Evolutionary conservation across 495 filamentous ascomycete genomes (phyloP).

Genomic region (Podospora australis): DNA sequence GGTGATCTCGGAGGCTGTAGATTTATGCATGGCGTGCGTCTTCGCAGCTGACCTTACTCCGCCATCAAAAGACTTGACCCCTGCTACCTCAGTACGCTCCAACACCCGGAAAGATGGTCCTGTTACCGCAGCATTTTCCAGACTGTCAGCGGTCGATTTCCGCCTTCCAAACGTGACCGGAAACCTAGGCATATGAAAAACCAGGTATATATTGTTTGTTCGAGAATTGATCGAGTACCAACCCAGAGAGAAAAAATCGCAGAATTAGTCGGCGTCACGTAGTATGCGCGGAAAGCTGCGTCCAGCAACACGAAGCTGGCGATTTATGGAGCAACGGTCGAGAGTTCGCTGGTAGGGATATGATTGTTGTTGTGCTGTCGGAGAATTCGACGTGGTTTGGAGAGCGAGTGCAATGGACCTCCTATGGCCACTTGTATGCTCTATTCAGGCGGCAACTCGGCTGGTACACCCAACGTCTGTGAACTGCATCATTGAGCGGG

Average conservation of each 20-base stretch:
- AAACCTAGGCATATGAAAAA: constrained; percentile 47
- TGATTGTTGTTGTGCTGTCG: too few species aligned
- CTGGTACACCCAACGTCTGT: constrained; percentile 11
- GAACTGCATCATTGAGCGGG: constrained; percentile 20
- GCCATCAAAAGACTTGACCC: constrained; percentile 38
- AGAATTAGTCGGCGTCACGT: background rate
- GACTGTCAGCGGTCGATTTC: constrained; percentile 44
- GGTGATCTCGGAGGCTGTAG: constrained; percentile 27
- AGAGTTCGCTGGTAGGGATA: too few species aligned
- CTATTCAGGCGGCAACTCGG: constrained; percentile 8
- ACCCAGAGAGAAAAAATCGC: too few species aligned
- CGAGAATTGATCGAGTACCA: too few species aligned
- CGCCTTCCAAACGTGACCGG: constrained; percentile 44
- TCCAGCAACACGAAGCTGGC: constrained; percentile 5
- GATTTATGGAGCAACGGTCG: background rate
- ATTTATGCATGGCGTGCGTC: constrained; percentile 22
- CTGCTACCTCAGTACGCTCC: constrained; percentile 35
- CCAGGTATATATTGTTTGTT: too few species aligned
- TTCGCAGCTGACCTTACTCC: constrained; percentile 26
- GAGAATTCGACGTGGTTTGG: constrained; percentile 4
- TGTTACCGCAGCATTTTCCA: constrained; percentile 39
- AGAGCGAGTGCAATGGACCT: too few species aligned
- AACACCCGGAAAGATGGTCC: constrained; percentile 44
- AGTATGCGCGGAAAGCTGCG: background rate
- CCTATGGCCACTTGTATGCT: constrained; percentile 1